Evolutionary conservation across 1,139 yeast genomes (phyloP), one percentile per base, ranked within the genome.

Genomic region (Williopsis jadinii): DNA sequence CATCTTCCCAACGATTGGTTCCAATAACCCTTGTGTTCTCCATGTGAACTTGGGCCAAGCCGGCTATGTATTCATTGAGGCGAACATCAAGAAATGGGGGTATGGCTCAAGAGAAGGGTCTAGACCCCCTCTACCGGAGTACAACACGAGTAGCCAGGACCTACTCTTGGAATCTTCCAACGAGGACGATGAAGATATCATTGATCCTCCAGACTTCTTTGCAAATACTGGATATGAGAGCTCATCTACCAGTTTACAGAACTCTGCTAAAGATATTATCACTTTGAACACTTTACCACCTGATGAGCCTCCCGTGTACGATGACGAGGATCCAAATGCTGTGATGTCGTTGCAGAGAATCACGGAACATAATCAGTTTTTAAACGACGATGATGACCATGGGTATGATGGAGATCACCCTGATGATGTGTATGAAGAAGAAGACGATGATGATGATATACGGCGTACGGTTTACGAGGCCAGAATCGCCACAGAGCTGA

Each of bases 41-140:
- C 84, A 82, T 53, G 90, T 84, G 11, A 92, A 92, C 59, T 65
- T 92, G 43, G 98, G 98, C 1, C 96, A 88, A 58, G 66, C 80
- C 38, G 98, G 97, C 1, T 92, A 80, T 64, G 96, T 92, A 2
- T 90, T 85, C 69, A 86, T 92, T 44, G 97, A 92, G 61, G 97
- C 97, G 8, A 90, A 92, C 60, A 68, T 80, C 31, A 77, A 81
- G 50, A 90, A 88, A 60, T 85, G 95, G 76, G 97, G 97, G 2
- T 84, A 87, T 51, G 94, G 95, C 19, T 82, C 84, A 31, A 77
- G 75, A 41, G 78, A 74, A 39, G 90, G 88, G 3, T 64, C 73
- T 24, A 69, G 82, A 48, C 78, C 84, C 12, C 87, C 88, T 1
- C 84, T 88, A 4, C 90, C 90, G 1, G 72, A 83, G 8, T 82